Conservation (phyloP, 768 basidiomycete genomes). For the Boletellus sp. region DNA sequence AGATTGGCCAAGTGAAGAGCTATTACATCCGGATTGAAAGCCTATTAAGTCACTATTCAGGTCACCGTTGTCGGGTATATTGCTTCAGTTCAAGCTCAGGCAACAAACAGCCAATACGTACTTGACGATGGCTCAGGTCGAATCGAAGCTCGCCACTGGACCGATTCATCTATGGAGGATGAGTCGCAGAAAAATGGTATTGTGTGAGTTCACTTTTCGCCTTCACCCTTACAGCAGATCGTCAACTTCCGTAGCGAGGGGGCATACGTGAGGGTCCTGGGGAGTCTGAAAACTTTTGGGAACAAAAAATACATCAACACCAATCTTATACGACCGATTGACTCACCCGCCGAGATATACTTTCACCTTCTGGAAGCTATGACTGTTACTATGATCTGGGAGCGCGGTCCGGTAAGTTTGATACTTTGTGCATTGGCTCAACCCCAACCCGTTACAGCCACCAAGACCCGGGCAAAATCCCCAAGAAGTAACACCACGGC, state of each 20-base stretch:
- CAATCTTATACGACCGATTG: slow-evolving; percentile 62
- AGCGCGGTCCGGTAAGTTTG: slow-evolving; percentile 59
- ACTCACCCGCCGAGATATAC: slow-evolving; percentile 72
- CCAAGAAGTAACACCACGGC: slow-evolving; percentile 10
- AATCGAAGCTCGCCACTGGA: slow-evolving; percentile 80
- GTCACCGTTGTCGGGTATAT: slow-evolving; percentile 75
- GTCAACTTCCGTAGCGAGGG: slow-evolving; percentile 49
- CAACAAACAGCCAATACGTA: slow-evolving; percentile 77
- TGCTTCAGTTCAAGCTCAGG: slow-evolving; percentile 57
- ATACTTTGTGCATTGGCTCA: background rate
- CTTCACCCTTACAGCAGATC: background rate
- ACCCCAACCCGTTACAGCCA: slow-evolving; percentile 25
- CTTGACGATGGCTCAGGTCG: slow-evolving; percentile 85
- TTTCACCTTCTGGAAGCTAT: slow-evolving; percentile 81
- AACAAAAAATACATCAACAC: slow-evolving; percentile 81
- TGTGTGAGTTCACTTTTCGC: slow-evolving; percentile 31
- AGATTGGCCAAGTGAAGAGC: slow-evolving; percentile 69
- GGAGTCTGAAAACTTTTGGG: slow-evolving; percentile 76
- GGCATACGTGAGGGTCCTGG: slow-evolving; percentile 78
- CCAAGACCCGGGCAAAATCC: slow-evolving; percentile 29
- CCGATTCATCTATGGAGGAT: slow-evolving; percentile 59
- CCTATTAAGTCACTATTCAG: slow-evolving; percentile 33
- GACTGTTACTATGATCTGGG: slow-evolving; percentile 58
- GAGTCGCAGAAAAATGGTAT: slow-evolving; percentile 50
- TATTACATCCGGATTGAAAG: background rate